Evolutionary conservation across 129 eudicot species (phyloP), one percentile per base, ranked within the genome.

Genomic region (Ambrosia trifida): DNA sequence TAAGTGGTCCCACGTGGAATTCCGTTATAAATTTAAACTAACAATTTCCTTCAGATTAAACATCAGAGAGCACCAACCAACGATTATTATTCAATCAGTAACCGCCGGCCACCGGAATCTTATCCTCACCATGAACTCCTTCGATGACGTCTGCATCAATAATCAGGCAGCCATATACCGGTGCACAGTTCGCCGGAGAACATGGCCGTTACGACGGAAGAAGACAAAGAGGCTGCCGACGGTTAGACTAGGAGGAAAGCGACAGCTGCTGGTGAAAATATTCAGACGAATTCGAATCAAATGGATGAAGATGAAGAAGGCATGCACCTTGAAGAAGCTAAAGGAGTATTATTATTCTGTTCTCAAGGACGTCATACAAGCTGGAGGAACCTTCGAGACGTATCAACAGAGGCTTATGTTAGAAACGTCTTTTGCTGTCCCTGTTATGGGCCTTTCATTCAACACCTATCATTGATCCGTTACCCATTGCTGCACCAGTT

Each of bases 351-450:
- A 84, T 59, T 54, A 61, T 17, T 75, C 83, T 11, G 32, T 84
- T 57, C 61, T 84, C 41, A 82, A 78, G 40, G 96, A 91, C 12
- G 56, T 86, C 5, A 70, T 88, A 0, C 88, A 86, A 73, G 88
- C 76, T 11, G 67, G 87, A 13, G 88, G 80, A 2, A 59, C 78
- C 35, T 41, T 82, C 2, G 93, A 91, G 72, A 61, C 84, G 20
- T 81, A 75, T 51, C 96, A 88, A 6, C 97, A 86, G 71, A 82
- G 93, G 54, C 74, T 88, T 38, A 70, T 88, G 13, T 31, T 88
- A 73, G 97, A 91, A 63, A 61, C 90, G 0, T 82, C 96, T 5
- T 83, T 88, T 19, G 93, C 86, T 0, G 77, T 91, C 9, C 97
- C 97, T 2, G 90, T 81, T 12, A 70, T 86, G 90, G 97, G 93